These are phyloP conservation scores for Powellomyces hirtus DNA, from an alignment of 192 early-diverging fungal genomes.

Conservation along the genomic window DNA sequence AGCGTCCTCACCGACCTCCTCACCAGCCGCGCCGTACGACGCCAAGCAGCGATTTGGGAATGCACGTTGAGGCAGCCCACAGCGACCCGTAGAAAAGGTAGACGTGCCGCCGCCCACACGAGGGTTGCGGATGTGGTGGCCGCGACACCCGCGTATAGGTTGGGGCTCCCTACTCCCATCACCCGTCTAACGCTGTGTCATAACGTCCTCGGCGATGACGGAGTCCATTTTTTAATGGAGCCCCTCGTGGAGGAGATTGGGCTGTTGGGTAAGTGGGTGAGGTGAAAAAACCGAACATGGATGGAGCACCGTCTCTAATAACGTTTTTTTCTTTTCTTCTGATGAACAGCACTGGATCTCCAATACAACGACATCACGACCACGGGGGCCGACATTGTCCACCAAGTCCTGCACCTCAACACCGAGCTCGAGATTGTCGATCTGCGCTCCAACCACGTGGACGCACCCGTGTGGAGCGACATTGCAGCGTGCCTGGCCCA, in stretches of 20 bases:
- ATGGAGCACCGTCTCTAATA: not conserved
- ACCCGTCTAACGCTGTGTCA: slow-evolving; percentile 33
- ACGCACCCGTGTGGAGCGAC: not conserved
- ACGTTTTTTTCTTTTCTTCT: not conserved
- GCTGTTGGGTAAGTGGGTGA: slow-evolving; percentile 12
- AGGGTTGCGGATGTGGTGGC: not conserved
- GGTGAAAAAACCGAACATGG: not conserved
- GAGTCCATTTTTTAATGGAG: slow-evolving; percentile 34
- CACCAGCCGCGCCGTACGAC: slow-evolving; percentile 27
- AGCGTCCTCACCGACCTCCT: slow-evolving; percentile 29
- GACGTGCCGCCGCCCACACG: not conserved
- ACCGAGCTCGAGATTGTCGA: slow-evolving; percentile 38
- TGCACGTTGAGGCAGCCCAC: slow-evolving; percentile 14
- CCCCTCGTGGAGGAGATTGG: slow-evolving; percentile 38
- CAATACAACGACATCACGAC: slow-evolving; percentile 37
- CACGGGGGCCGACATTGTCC: slow-evolving; percentile 33
- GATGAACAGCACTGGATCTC: slow-evolving; percentile 31
- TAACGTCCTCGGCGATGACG: slow-evolving; percentile 34
- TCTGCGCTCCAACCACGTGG: slow-evolving; percentile 33
- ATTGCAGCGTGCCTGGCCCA: no score
- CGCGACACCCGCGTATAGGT: not conserved
- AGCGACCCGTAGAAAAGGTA: not conserved
- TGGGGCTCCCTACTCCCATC: slow-evolving; percentile 1
- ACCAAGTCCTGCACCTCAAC: slow-evolving; percentile 35
- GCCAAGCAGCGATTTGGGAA: slow-evolving; percentile 30